Evolutionary conservation across 192 early-diverging fungal genomes (phyloP), one percentile per base, ranked within the genome.

Genomic region (Coemansia sp.): DNA sequence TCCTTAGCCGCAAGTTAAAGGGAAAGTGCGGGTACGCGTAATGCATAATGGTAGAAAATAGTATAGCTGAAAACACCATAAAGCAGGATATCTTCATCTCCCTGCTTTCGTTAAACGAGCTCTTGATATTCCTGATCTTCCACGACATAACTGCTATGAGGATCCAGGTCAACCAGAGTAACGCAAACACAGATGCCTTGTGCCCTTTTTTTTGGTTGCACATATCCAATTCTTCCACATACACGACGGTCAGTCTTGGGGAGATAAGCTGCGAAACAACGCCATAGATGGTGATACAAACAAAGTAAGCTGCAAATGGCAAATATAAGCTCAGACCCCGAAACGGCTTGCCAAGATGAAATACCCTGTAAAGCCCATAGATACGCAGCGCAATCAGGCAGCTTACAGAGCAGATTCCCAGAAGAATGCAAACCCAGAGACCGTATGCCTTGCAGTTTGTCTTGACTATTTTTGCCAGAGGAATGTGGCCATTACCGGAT

Each of bases 31-130:
- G 55, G 27, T 54, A 39, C 48, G 65, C 11, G 55, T 67, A 74
- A 45, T 67, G 62, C 62, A 82, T 66, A 7, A 53, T 35, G 0
- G 80, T 82, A 22, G 71, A 64, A 24, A 67, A 67, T 4, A 60
- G 58, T 4, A 78, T 60, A 18, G 69, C 52, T 7, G 57, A 54
- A 51, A 72, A 72, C 4, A 72, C 67, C 0, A 64, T 42, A 0
- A 49, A 5, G 56, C 80, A 74, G 0, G 68, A 58, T 0, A 64
- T 18, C 20, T 55, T 46, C 22, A 67, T 68, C 45, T 75, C 70
- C 30, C 74, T 73, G 23, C 58, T 65, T 59, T 82, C 79, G 47
- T 82, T 82, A 48, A 82, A 82, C 20, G 73, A 72, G 65, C 70
- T 73, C 53, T 72, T 72, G 52, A 82, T 76, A 30, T 65, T 54